These are phyloP conservation scores for Excoecaria agallocha DNA, from an alignment of 345 rosid genomes.

Conservation along the genomic window DNA sequence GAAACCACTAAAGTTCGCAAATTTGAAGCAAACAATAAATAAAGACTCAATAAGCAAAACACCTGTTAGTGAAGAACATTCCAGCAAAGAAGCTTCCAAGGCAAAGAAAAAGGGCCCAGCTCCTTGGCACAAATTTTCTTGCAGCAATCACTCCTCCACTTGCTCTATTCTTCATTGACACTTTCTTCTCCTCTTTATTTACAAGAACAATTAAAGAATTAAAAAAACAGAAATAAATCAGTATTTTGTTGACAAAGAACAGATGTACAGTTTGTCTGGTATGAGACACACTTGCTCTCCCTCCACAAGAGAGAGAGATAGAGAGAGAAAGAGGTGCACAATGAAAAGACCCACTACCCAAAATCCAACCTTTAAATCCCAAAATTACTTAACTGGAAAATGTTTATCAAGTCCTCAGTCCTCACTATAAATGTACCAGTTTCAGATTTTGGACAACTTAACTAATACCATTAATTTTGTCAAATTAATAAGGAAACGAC, in stretches of 20 bases:
- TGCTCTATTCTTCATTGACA: constrained; percentile 59
- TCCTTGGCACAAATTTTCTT: constrained; percentile 48
- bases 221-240: constrained; percentile 10
- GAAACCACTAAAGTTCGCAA: constrained; percentile 5
- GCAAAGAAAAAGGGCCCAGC: constrained; percentile 61
- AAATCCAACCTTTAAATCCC: constrained; percentile 20
- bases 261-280: not conserved
- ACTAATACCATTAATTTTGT: not conserved
- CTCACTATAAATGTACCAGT: constrained; percentile 9
- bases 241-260: not conserved
- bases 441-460: not conserved
- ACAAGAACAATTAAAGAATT: not conserved
- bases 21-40: constrained; percentile 6
- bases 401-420: not conserved
- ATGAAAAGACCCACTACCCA: constrained; percentile 18
- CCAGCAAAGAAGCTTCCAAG: constrained; percentile 70
- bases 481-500: not conserved
- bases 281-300: not conserved
- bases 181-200: constrained; percentile 17
- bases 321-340: constrained; percentile 8
- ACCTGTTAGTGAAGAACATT: constrained; percentile 84
- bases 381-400: constrained; percentile 11
- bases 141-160: constrained; percentile 30
- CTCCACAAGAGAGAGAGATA: not conserved
- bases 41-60: constrained; percentile 8